Conservation (phyloP, 2,329 filamentous ascomycete species). For the Penicillium brevicompactum region DNA sequence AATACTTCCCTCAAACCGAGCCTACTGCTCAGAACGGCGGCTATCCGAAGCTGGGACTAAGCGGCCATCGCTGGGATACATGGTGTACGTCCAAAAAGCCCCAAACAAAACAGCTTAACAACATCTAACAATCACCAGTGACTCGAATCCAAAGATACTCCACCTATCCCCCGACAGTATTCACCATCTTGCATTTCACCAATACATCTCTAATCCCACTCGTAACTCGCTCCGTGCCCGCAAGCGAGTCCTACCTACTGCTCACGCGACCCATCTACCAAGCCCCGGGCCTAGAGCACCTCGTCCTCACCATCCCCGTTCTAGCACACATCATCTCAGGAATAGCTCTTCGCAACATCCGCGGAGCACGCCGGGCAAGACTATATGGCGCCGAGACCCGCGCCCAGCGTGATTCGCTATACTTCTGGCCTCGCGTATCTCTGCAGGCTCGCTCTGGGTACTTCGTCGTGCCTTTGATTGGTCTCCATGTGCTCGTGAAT, state of each 20-base stretch:
- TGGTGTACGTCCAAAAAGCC: constrained; percentile 63
- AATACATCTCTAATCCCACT: constrained; percentile 83
- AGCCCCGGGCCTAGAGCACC: constrained; percentile 74
- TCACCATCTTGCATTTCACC: constrained; percentile 73
- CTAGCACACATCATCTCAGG: constrained; percentile 76
- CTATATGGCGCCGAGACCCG: constrained; percentile 73
- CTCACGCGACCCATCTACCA: constrained; percentile 93
- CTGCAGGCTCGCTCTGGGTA: constrained; percentile 75
- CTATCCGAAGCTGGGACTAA: constrained; percentile 55
- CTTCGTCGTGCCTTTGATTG: constrained; percentile 64
- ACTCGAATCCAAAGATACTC: constrained; percentile 83
- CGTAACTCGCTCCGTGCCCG: constrained; percentile 68
- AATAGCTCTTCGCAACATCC: constrained; percentile 72
- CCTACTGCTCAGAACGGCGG: constrained; percentile 8
- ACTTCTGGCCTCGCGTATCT: constrained; percentile 70
- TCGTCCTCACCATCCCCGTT: constrained; percentile 76
- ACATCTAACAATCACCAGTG: constrained; percentile 51
- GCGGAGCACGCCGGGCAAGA: constrained; percentile 69
- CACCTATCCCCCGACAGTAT: constrained; percentile 78
- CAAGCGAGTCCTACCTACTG: constrained; percentile 82
- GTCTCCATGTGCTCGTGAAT: constrained; percentile 74
- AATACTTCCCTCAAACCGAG: constrained; percentile 42
- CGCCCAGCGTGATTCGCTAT: constrained; percentile 47
- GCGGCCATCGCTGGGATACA: constrained; percentile 71
- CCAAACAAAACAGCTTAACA: background rate